Evolutionary conservation across 2,329 filamentous ascomycete genomes (phyloP), one percentile per base, ranked within the genome.

Genomic region (Biscogniauxia marginata): DNA sequence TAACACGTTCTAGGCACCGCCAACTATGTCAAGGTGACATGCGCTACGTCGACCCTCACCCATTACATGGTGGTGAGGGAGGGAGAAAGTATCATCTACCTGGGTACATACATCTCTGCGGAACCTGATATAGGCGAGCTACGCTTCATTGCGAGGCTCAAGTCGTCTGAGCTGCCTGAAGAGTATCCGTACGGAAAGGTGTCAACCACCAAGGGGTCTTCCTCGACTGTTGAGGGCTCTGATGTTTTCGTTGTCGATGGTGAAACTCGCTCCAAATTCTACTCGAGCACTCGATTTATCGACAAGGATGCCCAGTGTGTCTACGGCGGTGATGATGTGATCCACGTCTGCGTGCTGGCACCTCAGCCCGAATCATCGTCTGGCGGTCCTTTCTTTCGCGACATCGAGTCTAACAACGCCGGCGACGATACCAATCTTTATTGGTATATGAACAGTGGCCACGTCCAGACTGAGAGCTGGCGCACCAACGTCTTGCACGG

Each of bases 191-290:
- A 80, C 57, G 81, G 80, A 23, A 71, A 72, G 3, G 82, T 75
- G 3, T 87, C 85, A 0, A 84, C 77, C 21, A 87, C 83, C 0
- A 73, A 71, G 1, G 79, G 77, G 23, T 78, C 78, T 24, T 75
- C 74, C 8, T 75, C 80, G 2, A 70, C 73, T 3, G 75, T 88
- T 51, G 86, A 88, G 67, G 85, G 79, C 45, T 80, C 77, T 1
- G 82, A 84, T 56, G 80, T 84, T 55, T 89, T 81, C 65, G 57
- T 84, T 7, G 83, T 89, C 46, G 71, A 76, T 60, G 82, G 84
- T 20, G 75, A 89, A 68, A 89, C 86, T 0, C 80, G 86, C 43
- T 85, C 82, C 71, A 89, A 89, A 70, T 89, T 89, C 75, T 89
- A 86, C 73, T 87, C 84, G 1, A 85, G 82, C 56, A 77, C 86